phyloP scores from a whole-genome alignment of 2,329 filamentous ascomycete species.

The Paecilomyces fulvus region DNA sequence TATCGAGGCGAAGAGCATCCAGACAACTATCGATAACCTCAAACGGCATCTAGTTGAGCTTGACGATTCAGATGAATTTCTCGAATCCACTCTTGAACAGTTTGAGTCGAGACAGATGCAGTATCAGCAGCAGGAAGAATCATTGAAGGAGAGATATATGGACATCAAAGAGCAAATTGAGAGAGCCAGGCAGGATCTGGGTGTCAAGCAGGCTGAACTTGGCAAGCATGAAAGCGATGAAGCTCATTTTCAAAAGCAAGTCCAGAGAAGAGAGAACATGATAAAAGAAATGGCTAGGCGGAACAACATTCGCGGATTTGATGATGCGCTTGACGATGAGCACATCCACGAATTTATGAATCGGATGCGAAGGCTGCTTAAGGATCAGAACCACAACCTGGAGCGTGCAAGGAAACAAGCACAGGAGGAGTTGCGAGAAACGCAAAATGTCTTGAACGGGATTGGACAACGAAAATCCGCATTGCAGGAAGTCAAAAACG shows the following conservation, averaged over 20 bases:
- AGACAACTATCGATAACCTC: slow-evolving; percentile 62
- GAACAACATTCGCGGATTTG: slow-evolving; percentile 77
- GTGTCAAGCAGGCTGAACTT: slow-evolving; percentile 35
- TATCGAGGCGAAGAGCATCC: slow-evolving; percentile 62
- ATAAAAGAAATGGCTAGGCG: slow-evolving; percentile 68
- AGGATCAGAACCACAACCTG: slow-evolving; percentile 70
- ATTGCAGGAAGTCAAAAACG: slow-evolving; percentile 64
- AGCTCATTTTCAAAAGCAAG: slow-evolving; percentile 73
- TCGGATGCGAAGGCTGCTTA: slow-evolving; percentile 63
- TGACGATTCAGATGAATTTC: slow-evolving; percentile 65
- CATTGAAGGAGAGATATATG: slow-evolving; percentile 56
- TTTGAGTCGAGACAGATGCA: slow-evolving; percentile 67
- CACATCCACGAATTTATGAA: slow-evolving; percentile 70
- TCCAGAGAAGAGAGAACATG: slow-evolving; percentile 61
- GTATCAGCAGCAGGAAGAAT: slow-evolving; percentile 55
- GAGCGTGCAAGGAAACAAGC: slow-evolving; percentile 67
- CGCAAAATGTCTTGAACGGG: slow-evolving; percentile 62
- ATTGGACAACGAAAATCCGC: slow-evolving; percentile 67
- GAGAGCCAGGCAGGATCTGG: slow-evolving; percentile 33
- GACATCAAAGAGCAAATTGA: slow-evolving; percentile 51
- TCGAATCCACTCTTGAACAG: slow-evolving; percentile 63
- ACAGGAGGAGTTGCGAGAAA: slow-evolving; percentile 62
- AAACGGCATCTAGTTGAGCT: slow-evolving; percentile 67
- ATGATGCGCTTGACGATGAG: slow-evolving; percentile 65
- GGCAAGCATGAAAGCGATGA: slow-evolving; percentile 81